Percentiles rank a stretch among this genome's conserved stretches.
phyloP scores from a whole-genome alignment of 768 basidiomycete species.

The Terana coerulea region DNA sequence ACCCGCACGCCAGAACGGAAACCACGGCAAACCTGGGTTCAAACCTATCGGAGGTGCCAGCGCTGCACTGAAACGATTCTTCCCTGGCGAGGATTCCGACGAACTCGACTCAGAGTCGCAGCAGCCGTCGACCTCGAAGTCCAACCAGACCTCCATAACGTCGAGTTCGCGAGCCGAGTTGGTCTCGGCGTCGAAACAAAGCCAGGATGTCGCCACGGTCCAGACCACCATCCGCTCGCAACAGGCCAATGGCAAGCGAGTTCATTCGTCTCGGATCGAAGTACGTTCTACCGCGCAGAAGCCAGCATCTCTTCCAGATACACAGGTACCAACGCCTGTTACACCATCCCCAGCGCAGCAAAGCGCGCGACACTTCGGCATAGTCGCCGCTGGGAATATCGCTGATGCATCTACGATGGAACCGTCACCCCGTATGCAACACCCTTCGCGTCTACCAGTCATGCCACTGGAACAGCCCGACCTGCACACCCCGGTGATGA shows the following conservation, averaged over 20 bases:
- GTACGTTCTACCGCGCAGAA: background rate
- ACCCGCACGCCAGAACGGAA: background rate
- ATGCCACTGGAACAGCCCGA: background rate
- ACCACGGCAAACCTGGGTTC: constrained; percentile 50
- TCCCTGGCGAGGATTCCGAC: constrained; percentile 80
- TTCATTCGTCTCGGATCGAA: background rate
- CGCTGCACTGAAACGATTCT: constrained; percentile 70
- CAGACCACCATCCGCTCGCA: background rate
- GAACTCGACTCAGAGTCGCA: constrained; percentile 30
- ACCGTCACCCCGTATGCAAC: background rate
- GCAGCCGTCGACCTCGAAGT: background rate
- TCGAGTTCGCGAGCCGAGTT: constrained; percentile 5
- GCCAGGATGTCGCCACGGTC: background rate
- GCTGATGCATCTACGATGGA: too few species aligned
- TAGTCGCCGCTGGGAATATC: too few species aligned
- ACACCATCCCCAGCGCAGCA: background rate
- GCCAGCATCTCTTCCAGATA: background rate
- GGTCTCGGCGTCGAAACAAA: constrained; percentile 1
- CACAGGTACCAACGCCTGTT: background rate
- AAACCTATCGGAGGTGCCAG: constrained; percentile 59
- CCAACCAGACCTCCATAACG: background rate
- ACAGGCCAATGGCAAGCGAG: background rate
- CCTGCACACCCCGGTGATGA: constrained; percentile 4
- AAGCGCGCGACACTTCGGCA: background rate
- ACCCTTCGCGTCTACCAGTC: background rate